Evolutionary conservation across 202 grass and related monocot species (phyloP).

Genomic region (Elaeis oleifera): DNA sequence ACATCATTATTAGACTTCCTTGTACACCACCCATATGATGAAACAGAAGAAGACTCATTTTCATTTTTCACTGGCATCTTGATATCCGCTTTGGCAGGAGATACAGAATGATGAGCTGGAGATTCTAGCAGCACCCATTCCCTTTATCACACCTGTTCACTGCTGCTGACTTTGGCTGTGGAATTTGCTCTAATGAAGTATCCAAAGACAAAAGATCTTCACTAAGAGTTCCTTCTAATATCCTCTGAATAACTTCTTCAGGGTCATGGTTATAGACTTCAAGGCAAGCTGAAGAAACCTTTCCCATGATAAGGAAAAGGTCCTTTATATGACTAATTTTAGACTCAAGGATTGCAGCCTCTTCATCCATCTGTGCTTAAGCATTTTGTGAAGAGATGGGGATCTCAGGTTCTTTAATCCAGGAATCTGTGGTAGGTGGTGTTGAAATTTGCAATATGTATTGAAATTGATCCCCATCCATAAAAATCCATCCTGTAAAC

Average conservation of each 20-base stretch:
- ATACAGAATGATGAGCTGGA: too few relatives aligned
- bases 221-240: slow-evolving; percentile 66
- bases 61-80: slow-evolving; percentile 10
- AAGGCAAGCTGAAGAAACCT: slow-evolving; percentile 71
- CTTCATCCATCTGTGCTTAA: slow-evolving; percentile 59
- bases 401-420: slow-evolving; percentile 37
- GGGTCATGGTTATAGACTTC: slow-evolving; percentile 85
- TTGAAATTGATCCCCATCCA: slow-evolving; percentile 78
- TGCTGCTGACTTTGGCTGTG: too few relatives aligned
- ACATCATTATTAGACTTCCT: slow-evolving; percentile 53
- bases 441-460: slow-evolving; percentile 53
- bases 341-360: slow-evolving; percentile 56
- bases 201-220: too few relatives aligned
- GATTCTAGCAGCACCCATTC: too few relatives aligned
- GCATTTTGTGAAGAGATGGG: slow-evolving; percentile 43
- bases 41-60: slow-evolving; percentile 31
- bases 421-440: slow-evolving; percentile 34
- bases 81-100: too few relatives aligned
- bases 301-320: slow-evolving; percentile 79
- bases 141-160: too few relatives aligned
- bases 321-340: slow-evolving; percentile 96
- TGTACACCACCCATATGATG: slow-evolving; percentile 66
- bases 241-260: slow-evolving; percentile 83
- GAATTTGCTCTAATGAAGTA: too few relatives aligned
- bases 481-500: slow-evolving; percentile 74